phyloP scores from a whole-genome alignment of 306 rosid genomes.

The Luffa aegyptiaca region DNA sequence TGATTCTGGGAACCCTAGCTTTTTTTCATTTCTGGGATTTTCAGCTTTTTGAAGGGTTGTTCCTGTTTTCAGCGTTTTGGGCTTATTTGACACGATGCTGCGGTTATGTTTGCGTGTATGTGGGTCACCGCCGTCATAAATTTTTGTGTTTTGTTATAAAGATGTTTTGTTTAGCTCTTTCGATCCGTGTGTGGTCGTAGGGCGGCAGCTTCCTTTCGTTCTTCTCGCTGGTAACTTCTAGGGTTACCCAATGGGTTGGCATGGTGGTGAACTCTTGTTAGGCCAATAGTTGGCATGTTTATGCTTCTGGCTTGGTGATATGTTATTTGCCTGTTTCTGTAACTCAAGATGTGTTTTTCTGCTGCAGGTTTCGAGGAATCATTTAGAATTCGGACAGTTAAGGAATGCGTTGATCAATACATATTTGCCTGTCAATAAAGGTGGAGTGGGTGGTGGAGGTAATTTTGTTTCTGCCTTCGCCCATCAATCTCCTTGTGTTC shows the following conservation, averaged over 20 bases:
- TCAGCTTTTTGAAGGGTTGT: background rate
- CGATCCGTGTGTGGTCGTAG: background rate
- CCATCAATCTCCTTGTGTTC: background rate
- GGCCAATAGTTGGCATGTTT: background rate
- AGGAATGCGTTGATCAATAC: constrained; percentile 29
- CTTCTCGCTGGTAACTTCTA: background rate
- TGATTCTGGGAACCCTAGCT: constrained; percentile 31
- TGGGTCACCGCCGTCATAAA: background rate
- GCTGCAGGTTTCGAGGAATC: constrained; percentile 52
- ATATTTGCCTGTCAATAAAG: constrained; percentile 23
- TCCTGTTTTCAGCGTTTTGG: background rate
- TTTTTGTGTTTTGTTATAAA: background rate
- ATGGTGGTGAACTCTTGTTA: background rate
- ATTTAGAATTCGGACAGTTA: constrained; percentile 25
- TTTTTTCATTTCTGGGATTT: background rate
- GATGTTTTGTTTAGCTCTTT: background rate
- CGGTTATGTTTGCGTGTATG: background rate
- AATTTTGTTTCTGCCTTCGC: background rate
- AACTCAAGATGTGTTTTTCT: background rate
- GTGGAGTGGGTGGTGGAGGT: constrained; percentile 40
- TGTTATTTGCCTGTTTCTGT: background rate
- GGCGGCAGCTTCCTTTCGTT: background rate
- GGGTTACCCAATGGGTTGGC: background rate
- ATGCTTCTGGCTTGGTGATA: background rate
- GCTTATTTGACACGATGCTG: background rate